phyloP scores from a whole-genome alignment of 2,329 filamentous ascomycete species.

The Trichoderma sp. region DNA sequence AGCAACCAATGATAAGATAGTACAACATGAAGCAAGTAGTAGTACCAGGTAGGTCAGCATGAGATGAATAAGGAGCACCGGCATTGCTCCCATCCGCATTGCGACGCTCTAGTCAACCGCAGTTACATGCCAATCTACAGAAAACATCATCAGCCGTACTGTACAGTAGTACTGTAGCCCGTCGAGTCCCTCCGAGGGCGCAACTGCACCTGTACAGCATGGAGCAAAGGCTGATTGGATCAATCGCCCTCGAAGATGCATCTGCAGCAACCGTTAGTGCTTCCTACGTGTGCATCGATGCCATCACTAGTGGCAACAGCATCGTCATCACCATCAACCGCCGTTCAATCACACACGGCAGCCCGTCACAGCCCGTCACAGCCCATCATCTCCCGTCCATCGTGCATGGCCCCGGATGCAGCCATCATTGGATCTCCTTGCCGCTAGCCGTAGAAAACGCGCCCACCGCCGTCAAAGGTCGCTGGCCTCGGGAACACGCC shows the following conservation, averaged over 20 bases:
- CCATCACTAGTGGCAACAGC: not conserved
- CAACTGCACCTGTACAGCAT: not conserved
- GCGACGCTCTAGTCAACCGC: not conserved
- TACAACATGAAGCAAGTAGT: too few species aligned
- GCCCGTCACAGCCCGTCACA: not conserved
- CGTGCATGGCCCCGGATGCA: slow-evolving; percentile 7
- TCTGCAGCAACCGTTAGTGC: not conserved
- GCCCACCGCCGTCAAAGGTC: not conserved
- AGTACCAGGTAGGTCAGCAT: not conserved
- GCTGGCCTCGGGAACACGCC: slow-evolving; percentile 1
- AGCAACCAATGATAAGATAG: too few species aligned
- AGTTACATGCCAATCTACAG: not conserved
- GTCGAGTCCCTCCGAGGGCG: not conserved
- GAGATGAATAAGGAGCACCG: not conserved
- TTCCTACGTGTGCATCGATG: not conserved
- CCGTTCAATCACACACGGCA: not conserved
- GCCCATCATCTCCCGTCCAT: not conserved
- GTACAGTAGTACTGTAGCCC: not conserved
- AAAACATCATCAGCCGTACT: too few species aligned
- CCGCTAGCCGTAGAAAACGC: not conserved
- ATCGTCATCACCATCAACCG: not conserved
- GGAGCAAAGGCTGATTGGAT: not conserved
- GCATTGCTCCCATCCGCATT: not conserved
- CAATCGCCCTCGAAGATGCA: not conserved
- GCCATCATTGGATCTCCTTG: not conserved